A percentile compares a stretch with the other conserved stretches of the same genome.
phyloP scores from a whole-genome alignment of 495 filamentous ascomycete genomes.

The Pyrenopolyporus hunteri region DNA sequence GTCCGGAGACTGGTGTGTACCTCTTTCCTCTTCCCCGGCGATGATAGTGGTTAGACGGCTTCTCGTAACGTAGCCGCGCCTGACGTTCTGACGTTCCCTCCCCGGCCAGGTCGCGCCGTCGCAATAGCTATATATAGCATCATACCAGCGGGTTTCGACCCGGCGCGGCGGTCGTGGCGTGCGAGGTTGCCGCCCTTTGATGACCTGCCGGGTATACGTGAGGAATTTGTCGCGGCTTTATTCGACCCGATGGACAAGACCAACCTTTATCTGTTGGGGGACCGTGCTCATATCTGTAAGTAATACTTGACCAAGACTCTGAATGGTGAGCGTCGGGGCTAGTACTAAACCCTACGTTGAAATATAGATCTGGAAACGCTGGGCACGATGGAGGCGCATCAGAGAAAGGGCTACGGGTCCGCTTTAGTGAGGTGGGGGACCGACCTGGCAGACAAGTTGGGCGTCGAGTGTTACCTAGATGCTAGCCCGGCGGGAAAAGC shows the following conservation, averaged over 20 bases:
- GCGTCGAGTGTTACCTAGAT: slow-evolving; percentile 30
- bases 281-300: slow-evolving; percentile 15
- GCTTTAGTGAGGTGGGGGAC: slow-evolving; percentile 51
- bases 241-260: slow-evolving; percentile 20
- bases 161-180: slow-evolving; percentile 12
- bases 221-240: not conserved
- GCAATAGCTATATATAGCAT: slow-evolving; percentile 18
- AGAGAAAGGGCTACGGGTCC: slow-evolving; percentile 44
- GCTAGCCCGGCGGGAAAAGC: slow-evolving; percentile 22
- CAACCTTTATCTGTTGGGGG: slow-evolving; percentile 5
- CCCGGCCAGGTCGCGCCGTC: not conserved
- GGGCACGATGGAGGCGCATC: slow-evolving; percentile 48
- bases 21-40: too few species aligned
- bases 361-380: slow-evolving; percentile 47
- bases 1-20: slow-evolving; percentile 6
- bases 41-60: not conserved
- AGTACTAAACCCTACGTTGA: not conserved
- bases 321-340: not conserved
- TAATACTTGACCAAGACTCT: not conserved
- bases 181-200: slow-evolving; percentile 10
- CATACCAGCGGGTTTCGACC: slow-evolving; percentile 7
- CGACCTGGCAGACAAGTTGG: slow-evolving; percentile 48
- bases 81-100: too few species aligned
- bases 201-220: slow-evolving; percentile 10
- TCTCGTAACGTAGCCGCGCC: slow-evolving; percentile 4